phyloP scores from a whole-genome alignment of 2,329 filamentous ascomycete genomes.

The Penicillium sclerotiorum region DNA sequence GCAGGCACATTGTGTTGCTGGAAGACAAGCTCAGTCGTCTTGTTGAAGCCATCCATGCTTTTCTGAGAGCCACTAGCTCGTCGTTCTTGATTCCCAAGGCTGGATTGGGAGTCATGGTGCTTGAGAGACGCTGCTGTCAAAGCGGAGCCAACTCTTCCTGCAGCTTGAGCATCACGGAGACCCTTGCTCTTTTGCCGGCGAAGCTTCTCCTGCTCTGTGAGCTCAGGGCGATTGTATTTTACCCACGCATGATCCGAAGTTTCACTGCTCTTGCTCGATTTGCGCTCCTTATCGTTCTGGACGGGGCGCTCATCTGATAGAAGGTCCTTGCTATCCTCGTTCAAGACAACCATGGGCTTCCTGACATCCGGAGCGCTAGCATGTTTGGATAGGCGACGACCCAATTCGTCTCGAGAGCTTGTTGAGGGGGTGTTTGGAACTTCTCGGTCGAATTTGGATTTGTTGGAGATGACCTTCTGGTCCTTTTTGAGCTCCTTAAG shows the following conservation, averaged over 20 bases:
- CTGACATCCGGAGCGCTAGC: constrained; percentile 63
- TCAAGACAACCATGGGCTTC: constrained; percentile 64
- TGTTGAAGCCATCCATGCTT: constrained; percentile 52
- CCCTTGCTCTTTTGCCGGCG: constrained; percentile 59
- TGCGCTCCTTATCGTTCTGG: constrained; percentile 56
- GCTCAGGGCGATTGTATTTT: constrained; percentile 50
- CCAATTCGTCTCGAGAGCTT: constrained; percentile 59
- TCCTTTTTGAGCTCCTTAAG: constrained; percentile 89
- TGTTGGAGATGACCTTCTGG: constrained; percentile 74
- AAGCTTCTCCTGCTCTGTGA: constrained; percentile 55
- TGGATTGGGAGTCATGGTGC: constrained; percentile 67
- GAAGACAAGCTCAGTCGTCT: constrained; percentile 58
- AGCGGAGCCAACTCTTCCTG: constrained; percentile 57
- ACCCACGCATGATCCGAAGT: constrained; percentile 50
- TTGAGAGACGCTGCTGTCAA: constrained; percentile 65
- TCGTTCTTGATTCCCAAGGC: constrained; percentile 49
- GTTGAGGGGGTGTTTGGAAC: constrained; percentile 63
- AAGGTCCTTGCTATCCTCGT: constrained; percentile 61
- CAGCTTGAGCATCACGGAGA: constrained; percentile 58
- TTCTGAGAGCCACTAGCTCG: constrained; percentile 39
- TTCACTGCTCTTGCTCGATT: constrained; percentile 55
- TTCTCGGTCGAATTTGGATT: constrained; percentile 68
- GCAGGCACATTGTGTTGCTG: constrained; percentile 67
- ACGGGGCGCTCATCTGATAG: constrained; percentile 56
- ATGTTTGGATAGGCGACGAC: constrained; percentile 61